phyloP scores from a whole-genome alignment of 1,284 basidiomycete species.

The Exobasidium rhododendri region DNA sequence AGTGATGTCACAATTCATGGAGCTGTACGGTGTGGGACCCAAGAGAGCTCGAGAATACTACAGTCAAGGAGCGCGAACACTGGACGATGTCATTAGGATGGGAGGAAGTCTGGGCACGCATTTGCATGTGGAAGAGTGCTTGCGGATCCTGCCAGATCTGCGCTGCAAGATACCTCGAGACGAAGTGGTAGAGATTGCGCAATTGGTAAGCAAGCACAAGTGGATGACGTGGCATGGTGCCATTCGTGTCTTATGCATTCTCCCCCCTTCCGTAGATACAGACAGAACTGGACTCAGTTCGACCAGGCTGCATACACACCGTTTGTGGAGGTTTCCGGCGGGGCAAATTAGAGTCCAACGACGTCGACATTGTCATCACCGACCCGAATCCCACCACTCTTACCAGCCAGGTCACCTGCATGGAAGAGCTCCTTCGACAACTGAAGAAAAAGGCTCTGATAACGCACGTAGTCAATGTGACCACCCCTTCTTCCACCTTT shows the following conservation, averaged over 20 bases:
- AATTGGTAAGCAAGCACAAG: no score
- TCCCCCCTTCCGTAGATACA: no score
- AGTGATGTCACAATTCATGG: slow-evolving; percentile 37
- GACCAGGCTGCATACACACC: slow-evolving; percentile 18
- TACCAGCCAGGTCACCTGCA: slow-evolving; percentile 11
- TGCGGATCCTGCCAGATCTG: slow-evolving; percentile 36
- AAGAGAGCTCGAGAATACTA: slow-evolving; percentile 39
- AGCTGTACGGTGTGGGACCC: slow-evolving; percentile 48
- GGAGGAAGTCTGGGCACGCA: slow-evolving; percentile 31
- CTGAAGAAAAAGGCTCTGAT: slow-evolving; percentile 30
- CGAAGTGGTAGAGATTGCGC: slow-evolving; percentile 31
- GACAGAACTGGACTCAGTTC: slow-evolving; percentile 17
- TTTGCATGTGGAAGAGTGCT: slow-evolving; percentile 25
- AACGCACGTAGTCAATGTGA: slow-evolving; percentile 33
- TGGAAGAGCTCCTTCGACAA: slow-evolving; percentile 22
- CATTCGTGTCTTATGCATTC: no score
- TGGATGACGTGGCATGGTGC: no score
- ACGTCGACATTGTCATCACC: slow-evolving; percentile 41
- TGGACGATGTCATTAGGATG: slow-evolving; percentile 36
- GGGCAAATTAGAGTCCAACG: slow-evolving; percentile 32
- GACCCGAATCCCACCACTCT: slow-evolving; percentile 11
- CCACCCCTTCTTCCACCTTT: slow-evolving; percentile 19
- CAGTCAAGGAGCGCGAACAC: slow-evolving; percentile 36
- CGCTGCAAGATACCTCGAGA: slow-evolving; percentile 23
- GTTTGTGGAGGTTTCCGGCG: slow-evolving; percentile 42